Base-by-base conservation (phyloP, 441 rosid genomes). In the Populus trichocarpa region DNA sequence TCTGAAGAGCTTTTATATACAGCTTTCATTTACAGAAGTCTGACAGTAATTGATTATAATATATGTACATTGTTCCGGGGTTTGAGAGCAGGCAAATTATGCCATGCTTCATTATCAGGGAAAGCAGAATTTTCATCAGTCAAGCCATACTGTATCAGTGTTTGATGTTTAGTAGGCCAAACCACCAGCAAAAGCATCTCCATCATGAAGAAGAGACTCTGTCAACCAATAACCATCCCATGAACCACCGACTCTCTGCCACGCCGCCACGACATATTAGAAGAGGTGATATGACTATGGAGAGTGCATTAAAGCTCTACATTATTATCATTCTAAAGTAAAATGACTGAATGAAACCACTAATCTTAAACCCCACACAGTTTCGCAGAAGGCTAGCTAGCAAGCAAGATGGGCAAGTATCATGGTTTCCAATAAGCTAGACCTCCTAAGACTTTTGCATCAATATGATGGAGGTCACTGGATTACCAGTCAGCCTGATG, bases 201-300 rank as follows among this genome's bases (percentile, higher is more conserved):
- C 97, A 35, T 95, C 99, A 36, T 91, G 92, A 74, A 88, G 96
- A 57, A 95, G 72, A 74, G 97, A 93, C 83, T 93, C 99, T 14
- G 97, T 93, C 70, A 95, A 84, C 97, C 99, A 93, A 84, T 93
- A 95, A 66, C 98, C 99, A 79, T 95, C 99, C 97, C 97, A 92
- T 12, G 88, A 91, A 72, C 99, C 94, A n/a, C 99, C 99, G 73
- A 93, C 83, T 80, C 91, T 87, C 98, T 92, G 90, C 84, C 84
- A 80, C 79, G 50, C 75, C 79, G 50, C 75, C 78, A 73, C 65
- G 30, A 73, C 65, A 25, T 67, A 65, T 69, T 70, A n/a, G 30
- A 59, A 20, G 63, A 57, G 63, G 3, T 57, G 23, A 78, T 38
- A 42, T 59, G 20, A 32, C 18, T 16, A 35, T n/a, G n/a, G 36